Evolutionary conservation across 805 yeast genomes (phyloP), one percentile per base, ranked within the genome.

Genomic region (Wickerhamiella kazuoi): DNA sequence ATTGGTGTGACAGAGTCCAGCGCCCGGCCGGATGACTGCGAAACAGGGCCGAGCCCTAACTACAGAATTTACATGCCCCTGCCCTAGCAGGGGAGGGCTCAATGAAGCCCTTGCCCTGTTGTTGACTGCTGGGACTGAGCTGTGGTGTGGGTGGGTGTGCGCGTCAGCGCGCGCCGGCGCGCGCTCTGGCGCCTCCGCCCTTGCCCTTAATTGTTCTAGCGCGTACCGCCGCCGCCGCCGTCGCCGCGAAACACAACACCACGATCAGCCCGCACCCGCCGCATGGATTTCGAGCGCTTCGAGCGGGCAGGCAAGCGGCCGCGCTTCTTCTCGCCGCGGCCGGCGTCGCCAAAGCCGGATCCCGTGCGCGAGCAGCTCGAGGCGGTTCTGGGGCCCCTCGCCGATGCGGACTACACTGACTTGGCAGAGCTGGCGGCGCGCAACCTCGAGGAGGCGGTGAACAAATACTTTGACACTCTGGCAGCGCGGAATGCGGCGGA

Each of bases 391-490:
- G 61, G 61, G 2, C 46, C 45, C 1, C 21, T 52, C 11, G 33
- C 35, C 16, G 47, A 42, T 18, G 35, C 38, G 3, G 37, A 36
- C 35, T 41, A 51, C 29, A 47, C 37, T 16, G 11, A 21, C 23
- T 41, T 56, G 24, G 21, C 35, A 28, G 44, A 45, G 4, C 30
- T 35, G 14, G 52, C 59, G 2, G 38, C 42, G 8, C 45, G 41
- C 4, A 41, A 52, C 32, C 44, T 57, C 24, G 50, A 51, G 26
- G 21, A 24, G 9, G 59, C 62, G 13, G 49, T 57, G 2, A 49
- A 51, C 28, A 37, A 43, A 29, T 55, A 38, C 37, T 41, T 56
- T 20, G 60, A 55, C 21, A 41, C 24, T 16, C 18, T 9, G 19
- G 21, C 24, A 13, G 21, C 14, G 16, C 15, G 8, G 18, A 26